Conservation (phyloP, 345 rosid species). For the Clausena lansium region DNA sequence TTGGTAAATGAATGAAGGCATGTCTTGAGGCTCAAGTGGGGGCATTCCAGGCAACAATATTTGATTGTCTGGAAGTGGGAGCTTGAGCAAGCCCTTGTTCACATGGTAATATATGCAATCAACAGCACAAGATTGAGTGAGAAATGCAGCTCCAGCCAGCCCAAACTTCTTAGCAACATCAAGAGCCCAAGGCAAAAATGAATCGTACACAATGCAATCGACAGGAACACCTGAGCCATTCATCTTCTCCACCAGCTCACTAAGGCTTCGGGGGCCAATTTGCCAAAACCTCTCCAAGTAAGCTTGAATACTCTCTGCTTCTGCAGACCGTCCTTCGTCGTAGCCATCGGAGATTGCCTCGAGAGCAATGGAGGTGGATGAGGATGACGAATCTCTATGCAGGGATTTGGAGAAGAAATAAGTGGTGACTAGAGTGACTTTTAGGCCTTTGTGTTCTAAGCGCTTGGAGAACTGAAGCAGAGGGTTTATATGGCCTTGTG, state of each 20-base stretch:
- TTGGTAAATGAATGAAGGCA: constrained; percentile 26
- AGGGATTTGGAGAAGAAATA: constrained; percentile 16
- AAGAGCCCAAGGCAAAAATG: constrained; percentile 26
- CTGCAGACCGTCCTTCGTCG: constrained; percentile 10
- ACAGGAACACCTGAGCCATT: constrained; percentile 9
- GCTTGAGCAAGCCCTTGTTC: constrained; percentile 15
- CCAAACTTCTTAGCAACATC: constrained; percentile 36
- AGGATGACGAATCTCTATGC: background rate
- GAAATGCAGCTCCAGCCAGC: constrained; percentile 18
- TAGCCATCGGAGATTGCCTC: constrained; percentile 31
- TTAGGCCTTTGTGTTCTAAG: constrained; percentile 9
- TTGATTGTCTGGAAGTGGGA: constrained; percentile 18
- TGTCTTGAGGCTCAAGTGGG: constrained; percentile 18
- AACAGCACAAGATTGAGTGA: constrained; percentile 39
- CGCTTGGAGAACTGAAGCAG: constrained; percentile 20
- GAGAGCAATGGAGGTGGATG: background rate
- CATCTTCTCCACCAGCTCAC: background rate
- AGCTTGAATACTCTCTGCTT: background rate
- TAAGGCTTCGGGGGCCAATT: constrained; percentile 20
- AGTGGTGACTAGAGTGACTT: constrained; percentile 7
- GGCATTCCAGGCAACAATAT: constrained; percentile 28
- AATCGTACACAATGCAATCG: constrained; percentile 26
- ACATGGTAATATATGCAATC: constrained; percentile 31
- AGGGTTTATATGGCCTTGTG: constrained; percentile 20
- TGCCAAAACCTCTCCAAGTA: constrained; percentile 12